Base-by-base conservation (phyloP, 352 stramenopile species). In the Globisporangium rhizosaccharum region DNA sequence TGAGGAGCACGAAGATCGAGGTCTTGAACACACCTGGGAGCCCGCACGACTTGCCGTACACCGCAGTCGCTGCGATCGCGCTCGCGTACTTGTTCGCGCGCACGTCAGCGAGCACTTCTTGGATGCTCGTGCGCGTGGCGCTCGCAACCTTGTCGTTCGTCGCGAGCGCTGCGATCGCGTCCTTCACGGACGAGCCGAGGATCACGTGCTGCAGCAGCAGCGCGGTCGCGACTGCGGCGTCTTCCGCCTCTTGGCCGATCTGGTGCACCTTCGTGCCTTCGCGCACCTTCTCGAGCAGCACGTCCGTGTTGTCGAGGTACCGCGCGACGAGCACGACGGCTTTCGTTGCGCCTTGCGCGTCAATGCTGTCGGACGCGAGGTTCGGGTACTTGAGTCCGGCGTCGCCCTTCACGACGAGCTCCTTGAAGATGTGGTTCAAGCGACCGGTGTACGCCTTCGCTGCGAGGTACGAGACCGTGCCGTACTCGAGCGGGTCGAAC, bases 341-440 rank as follows among this genome's bases (percentile, higher is more conserved):
- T 63, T 89, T 87, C 65, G 81, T 87, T 9, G 64, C 75, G 20
- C 79, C 75, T 59, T 90, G 79, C 10, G 76, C 56, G 51, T 90
- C 79, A 18, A 78, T 74, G 67, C 72, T 85, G 53, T 71, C 65
- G 6, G 65, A 72, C 3, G 80, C 75, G 37, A 88, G 53, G 30
- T 87, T 62, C 2, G 77, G 76, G 44, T 75, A 80, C n/a, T 65
- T 79, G 37, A 77, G 70, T 51, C 80, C 77, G 10, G 73, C 80
- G 49, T 87, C 80, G 41, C 76, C 80, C 62, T 87, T 87, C 33
- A 64, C 62, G 37, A 90, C 76, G 60, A 88, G 71, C 53, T 90
- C 73, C 54, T 80, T 79, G 56, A 90, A 84, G 57, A 85, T 75
- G 52, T 77, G 65, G 62, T 90, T 90, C 39, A 88, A 62, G 10